Conservation (phyloP, 805 yeast genomes). For the Huiozyma sinensis region DNA sequence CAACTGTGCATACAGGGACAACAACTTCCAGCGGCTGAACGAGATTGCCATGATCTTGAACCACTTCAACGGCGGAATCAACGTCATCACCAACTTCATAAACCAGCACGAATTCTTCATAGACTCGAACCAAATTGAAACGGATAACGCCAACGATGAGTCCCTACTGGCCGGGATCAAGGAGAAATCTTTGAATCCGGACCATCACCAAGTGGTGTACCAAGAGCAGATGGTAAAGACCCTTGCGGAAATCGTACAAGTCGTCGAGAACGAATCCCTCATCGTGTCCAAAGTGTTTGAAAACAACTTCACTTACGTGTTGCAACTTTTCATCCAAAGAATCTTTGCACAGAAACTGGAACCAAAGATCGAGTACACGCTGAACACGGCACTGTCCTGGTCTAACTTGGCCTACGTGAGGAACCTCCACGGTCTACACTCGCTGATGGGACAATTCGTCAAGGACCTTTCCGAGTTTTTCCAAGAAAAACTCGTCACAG, state of each 20-base stretch:
- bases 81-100: slow-evolving; percentile 73
- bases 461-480: slow-evolving; percentile 56
- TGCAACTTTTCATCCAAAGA: slow-evolving; percentile 62
- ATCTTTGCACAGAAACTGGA: slow-evolving; percentile 64
- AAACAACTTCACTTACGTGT: slow-evolving; percentile 50
- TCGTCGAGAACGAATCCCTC: slow-evolving; percentile 61
- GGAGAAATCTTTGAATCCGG: slow-evolving; percentile 52
- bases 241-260: slow-evolving; percentile 45
- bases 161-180: slow-evolving; percentile 42
- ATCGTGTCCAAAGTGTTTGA: slow-evolving; percentile 65
- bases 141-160: slow-evolving; percentile 10
- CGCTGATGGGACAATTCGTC: slow-evolving; percentile 47
- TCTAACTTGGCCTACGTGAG: slow-evolving; percentile 68
- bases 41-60: slow-evolving; percentile 65
- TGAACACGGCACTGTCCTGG: slow-evolving; percentile 51
- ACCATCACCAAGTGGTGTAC: slow-evolving; percentile 35
- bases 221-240: slow-evolving; percentile 43
- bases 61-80: slow-evolving; percentile 75
- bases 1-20: slow-evolving; percentile 59
- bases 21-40: slow-evolving; percentile 60
- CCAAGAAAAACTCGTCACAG: slow-evolving; percentile 27
- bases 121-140: slow-evolving; percentile 24
- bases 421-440: slow-evolving; percentile 56
- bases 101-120: slow-evolving; percentile 65
- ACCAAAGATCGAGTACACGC: slow-evolving; percentile 43